Conservation (phyloP, 2,329 filamentous ascomycete species). For the Cladosporium sp. region DNA sequence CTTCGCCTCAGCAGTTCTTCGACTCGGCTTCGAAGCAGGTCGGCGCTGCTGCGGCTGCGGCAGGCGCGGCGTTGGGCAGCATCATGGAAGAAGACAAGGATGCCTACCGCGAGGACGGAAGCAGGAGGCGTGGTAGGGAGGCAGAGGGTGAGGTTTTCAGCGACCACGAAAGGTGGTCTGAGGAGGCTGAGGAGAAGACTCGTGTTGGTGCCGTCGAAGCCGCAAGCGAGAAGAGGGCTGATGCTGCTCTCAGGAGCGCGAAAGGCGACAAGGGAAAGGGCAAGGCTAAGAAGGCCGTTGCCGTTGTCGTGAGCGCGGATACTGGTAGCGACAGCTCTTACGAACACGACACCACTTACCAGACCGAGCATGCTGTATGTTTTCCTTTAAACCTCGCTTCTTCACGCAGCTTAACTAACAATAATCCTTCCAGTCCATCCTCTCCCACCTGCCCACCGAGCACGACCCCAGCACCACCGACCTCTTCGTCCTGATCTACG, state of each 20-base stretch:
- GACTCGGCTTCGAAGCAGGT: slow-evolving; percentile 79
- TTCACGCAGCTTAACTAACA: slow-evolving; percentile 26
- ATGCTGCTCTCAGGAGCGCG: slow-evolving; percentile 17
- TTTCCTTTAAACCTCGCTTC: neutral
- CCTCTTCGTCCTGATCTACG: slow-evolving; percentile 86
- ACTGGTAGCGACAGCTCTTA: slow-evolving; percentile 51
- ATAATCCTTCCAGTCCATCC: slow-evolving; percentile 52
- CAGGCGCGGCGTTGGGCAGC: slow-evolving; percentile 75
- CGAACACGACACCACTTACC: slow-evolving; percentile 53
- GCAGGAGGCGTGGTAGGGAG: slow-evolving; percentile 15
- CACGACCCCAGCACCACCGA: slow-evolving; percentile 69
- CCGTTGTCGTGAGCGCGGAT: slow-evolving; percentile 82
- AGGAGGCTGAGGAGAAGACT: slow-evolving; percentile 71
- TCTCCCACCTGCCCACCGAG: slow-evolving; percentile 80
- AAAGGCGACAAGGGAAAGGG: slow-evolving; percentile 22
- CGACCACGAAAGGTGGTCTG: slow-evolving; percentile 88
- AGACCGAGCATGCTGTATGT: slow-evolving; percentile 77
- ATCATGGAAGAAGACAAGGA: slow-evolving; percentile 79
- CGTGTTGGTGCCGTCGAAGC: slow-evolving; percentile 21
- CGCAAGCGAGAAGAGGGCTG: slow-evolving; percentile 22
- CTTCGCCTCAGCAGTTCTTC: slow-evolving; percentile 84
- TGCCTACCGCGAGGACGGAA: slow-evolving; percentile 49
- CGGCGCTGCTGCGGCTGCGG: slow-evolving; percentile 75
- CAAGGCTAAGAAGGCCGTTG: slow-evolving; percentile 64
- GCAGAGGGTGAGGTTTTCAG: slow-evolving; percentile 33